phyloP scores from a whole-genome alignment of 345 rosid genomes.

The Ceriops zippeliana region DNA sequence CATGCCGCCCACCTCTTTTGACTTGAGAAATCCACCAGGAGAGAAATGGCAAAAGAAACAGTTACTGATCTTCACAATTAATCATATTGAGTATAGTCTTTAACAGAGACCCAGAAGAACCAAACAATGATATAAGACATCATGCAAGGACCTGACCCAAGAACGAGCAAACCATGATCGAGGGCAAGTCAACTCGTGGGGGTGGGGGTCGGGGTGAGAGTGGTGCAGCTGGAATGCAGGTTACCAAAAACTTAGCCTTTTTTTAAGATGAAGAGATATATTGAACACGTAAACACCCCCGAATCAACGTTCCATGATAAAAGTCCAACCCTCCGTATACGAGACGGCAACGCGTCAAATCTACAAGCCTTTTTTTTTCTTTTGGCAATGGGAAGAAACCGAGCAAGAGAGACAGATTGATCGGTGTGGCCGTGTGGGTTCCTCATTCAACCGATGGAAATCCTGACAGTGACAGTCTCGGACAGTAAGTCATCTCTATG shows the following conservation, averaged over 20 bases:
- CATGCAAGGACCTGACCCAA: constrained; percentile 9
- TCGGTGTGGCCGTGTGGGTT: not conserved
- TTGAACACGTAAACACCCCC: not conserved
- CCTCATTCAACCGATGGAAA: not conserved
- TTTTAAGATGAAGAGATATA: not conserved
- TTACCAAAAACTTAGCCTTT: constrained; percentile 41
- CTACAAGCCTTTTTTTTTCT: too few relatives aligned
- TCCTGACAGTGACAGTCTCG: not conserved
- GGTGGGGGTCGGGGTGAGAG: too few relatives aligned
- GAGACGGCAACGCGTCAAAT: not conserved
- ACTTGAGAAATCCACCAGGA: not conserved
- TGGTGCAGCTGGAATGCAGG: constrained; percentile 52
- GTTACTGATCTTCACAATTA: not conserved
- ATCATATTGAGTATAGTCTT: not conserved
- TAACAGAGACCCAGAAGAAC: constrained; percentile 4
- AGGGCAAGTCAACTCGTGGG: constrained; percentile 31
- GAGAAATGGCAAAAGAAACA: not conserved
- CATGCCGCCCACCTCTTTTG: constrained; percentile 1
- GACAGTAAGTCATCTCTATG: not conserved
- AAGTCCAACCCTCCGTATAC: too few relatives aligned
- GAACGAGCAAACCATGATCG: constrained; percentile 45
- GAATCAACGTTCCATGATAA: not conserved
- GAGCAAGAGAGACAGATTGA: not conserved
- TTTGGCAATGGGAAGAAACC: too few relatives aligned
- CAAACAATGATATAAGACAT: constrained; percentile 3